phyloP scores from a whole-genome alignment of 1,284 basidiomycete genomes.

The Bjerkandera adusta region DNA sequence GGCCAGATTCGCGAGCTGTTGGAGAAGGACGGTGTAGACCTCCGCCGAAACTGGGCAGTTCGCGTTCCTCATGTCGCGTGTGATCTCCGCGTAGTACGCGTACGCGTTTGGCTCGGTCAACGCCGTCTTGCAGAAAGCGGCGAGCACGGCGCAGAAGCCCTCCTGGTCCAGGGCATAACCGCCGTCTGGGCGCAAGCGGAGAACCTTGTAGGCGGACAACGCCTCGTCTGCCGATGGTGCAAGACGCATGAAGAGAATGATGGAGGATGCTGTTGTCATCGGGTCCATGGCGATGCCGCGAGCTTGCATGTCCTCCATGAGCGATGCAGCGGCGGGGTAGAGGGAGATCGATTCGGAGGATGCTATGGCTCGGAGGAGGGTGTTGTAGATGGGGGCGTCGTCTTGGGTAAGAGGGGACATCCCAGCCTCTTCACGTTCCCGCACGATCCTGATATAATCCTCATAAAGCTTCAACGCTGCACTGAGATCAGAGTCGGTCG shows the following conservation, averaged over 20 bases:
- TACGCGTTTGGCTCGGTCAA: slow-evolving; percentile 37
- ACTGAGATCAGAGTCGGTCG: slow-evolving; percentile 42
- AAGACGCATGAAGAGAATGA: slow-evolving; percentile 59
- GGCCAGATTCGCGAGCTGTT: slow-evolving; percentile 47
- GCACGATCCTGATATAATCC: slow-evolving; percentile 33
- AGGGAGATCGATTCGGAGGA: slow-evolving; percentile 34
- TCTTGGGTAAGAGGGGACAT: slow-evolving; percentile 15
- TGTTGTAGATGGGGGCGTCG: slow-evolving; percentile 51
- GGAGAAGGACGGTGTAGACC: slow-evolving; percentile 75
- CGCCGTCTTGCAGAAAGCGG: slow-evolving; percentile 57
- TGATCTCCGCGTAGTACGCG: slow-evolving; percentile 71
- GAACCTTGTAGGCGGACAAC: slow-evolving; percentile 54
- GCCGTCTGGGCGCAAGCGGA: slow-evolving; percentile 34
- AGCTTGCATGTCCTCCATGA: slow-evolving; percentile 53
- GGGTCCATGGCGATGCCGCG: slow-evolving; percentile 33
- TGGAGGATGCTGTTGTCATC: slow-evolving; percentile 47
- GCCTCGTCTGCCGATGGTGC: slow-evolving; percentile 55
- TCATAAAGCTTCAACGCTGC: slow-evolving; percentile 49
- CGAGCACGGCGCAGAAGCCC: slow-evolving; percentile 60
- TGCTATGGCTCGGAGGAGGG: slow-evolving; percentile 53
- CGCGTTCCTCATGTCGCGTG: slow-evolving; percentile 78
- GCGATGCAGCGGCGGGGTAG: slow-evolving; percentile 42
- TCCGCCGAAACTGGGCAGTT: slow-evolving; percentile 56
- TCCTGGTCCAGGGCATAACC: slow-evolving; percentile 45
- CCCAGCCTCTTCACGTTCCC: neutral